A percentile compares a stretch with the other conserved stretches of the same genome.
These are phyloP conservation scores for Lumnitzera littorea DNA, from an alignment of 345 rosid genomes.

Conservation along the genomic window DNA sequence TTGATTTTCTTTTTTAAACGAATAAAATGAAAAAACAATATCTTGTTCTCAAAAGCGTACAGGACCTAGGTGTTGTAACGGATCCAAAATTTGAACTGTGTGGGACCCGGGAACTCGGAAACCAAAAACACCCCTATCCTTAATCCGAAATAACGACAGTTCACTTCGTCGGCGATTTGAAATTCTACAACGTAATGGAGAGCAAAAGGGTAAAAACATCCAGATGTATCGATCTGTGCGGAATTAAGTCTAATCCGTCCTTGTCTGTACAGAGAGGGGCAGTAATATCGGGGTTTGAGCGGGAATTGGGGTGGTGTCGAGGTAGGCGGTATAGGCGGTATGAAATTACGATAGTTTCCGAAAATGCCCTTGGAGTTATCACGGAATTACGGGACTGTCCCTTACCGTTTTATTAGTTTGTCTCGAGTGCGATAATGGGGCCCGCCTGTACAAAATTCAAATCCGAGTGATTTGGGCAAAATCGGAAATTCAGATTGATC, in stretches of 20 bases:
- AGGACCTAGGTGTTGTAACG: slow-evolving; percentile 35
- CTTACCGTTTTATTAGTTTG: slow-evolving; percentile 45
- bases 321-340: slow-evolving; percentile 13
- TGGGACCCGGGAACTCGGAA: slow-evolving; percentile 4
- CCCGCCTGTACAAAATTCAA: slow-evolving; percentile 10
- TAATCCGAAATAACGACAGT: too few species aligned
- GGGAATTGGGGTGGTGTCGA: slow-evolving; percentile 24
- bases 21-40: not conserved
- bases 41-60: slow-evolving; percentile 6
- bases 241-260: not conserved
- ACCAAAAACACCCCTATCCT: too few species aligned
- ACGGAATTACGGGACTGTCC: slow-evolving; percentile 24
- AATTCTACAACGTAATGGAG: too few species aligned
- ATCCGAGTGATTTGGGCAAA: too few species aligned
- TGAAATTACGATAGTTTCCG: slow-evolving; percentile 43
- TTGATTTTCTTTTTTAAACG: not conserved
- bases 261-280: slow-evolving; percentile 15
- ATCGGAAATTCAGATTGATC: too few species aligned
- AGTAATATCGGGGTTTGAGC: slow-evolving; percentile 20
- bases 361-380: slow-evolving; percentile 3
- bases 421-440: slow-evolving; percentile 8
- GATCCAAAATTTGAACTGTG: slow-evolving; percentile 17
- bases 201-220: too few species aligned
- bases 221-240: too few species aligned
- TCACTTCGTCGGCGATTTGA: too few species aligned